Conservation (phyloP, 805 yeast species). For the Crinitomyces ghanaensis region DNA sequence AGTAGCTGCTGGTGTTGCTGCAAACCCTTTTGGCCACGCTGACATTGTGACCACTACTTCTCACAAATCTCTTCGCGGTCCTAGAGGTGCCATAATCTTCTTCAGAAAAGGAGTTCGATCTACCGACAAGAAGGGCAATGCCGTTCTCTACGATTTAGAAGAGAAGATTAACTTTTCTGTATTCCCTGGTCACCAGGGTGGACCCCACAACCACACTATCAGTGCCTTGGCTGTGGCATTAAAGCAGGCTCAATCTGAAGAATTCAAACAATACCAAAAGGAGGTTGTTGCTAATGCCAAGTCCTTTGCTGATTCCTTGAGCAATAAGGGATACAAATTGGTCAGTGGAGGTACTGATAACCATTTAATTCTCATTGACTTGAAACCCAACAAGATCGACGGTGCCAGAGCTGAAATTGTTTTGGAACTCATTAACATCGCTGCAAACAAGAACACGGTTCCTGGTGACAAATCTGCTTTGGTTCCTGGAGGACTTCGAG, state of each 20-base stretch:
- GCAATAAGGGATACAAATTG: conserved; percentile 53
- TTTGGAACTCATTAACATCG: conserved; percentile 82
- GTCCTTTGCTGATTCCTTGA: conserved; percentile 59
- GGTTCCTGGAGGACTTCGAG: conserved; percentile 91
- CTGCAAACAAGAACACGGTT: conserved; percentile 90
- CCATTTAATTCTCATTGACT: conserved; percentile 76
- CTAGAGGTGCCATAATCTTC: conserved; percentile 97
- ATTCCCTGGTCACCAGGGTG: conserved; percentile 99
- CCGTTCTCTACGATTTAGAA: conserved; percentile 77
- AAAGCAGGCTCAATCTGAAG: conserved; percentile 83
- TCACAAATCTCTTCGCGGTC: conserved; percentile 96
- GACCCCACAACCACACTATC: conserved; percentile 97
- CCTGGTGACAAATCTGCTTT: conserved; percentile 95
- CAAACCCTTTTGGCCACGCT: conserved; percentile 85
- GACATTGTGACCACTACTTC: conserved; percentile 97
- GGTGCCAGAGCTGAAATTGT: conserved; percentile 94
- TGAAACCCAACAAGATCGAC: conserved; percentile 70
- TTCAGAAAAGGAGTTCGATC: conserved; percentile 89
- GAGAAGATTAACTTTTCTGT: conserved; percentile 89
- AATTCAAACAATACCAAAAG: conserved; percentile 75
- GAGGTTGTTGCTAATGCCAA: conserved; percentile 74
- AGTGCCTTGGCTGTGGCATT: conserved; percentile 92
- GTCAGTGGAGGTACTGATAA: conserved; percentile 94
- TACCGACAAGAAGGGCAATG: conserved; percentile 72
- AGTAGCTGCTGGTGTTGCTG: conserved; percentile 87